A percentile compares a stretch with the other conserved stretches of the same genome.
Evolutionary conservation across 2,329 filamentous ascomycete genomes (phyloP).

Genomic region (Allantophomopsis cytisporea): DNA sequence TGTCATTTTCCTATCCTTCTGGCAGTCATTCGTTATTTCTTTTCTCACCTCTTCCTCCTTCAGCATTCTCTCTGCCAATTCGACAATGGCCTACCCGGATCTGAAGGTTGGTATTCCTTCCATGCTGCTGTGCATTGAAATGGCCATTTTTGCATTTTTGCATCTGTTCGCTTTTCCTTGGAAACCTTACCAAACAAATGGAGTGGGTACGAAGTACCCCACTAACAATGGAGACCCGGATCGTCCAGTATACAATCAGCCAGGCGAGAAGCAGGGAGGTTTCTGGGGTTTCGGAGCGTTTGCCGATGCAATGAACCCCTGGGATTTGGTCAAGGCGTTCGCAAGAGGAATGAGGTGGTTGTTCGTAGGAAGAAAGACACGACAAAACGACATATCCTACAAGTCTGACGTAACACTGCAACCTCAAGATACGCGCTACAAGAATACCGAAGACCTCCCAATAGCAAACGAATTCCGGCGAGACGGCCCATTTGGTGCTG

Average conservation of each 20-base stretch:
- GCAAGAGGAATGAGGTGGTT: constrained; percentile 71
- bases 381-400: constrained; percentile 39
- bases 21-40: constrained; percentile 57
- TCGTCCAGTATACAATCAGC: constrained; percentile 28
- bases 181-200: constrained; percentile 45
- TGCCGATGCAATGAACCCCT: constrained; percentile 61
- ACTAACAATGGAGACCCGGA: constrained; percentile 25
- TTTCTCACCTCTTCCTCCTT: constrained; percentile 38
- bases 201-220: constrained; percentile 31
- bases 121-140: constrained; percentile 69
- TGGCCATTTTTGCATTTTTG: constrained; percentile 66
- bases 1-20: constrained; percentile 84
- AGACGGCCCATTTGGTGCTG: constrained; percentile 10
- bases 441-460: constrained; percentile 6
- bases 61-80: constrained; percentile 46
- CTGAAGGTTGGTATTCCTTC: constrained; percentile 71
- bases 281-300: constrained; percentile 51
- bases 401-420: constrained; percentile 8
- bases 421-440: constrained; percentile 1
- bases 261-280: constrained; percentile 45
- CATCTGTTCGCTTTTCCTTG: constrained; percentile 78
- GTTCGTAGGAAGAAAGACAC: constrained; percentile 54
- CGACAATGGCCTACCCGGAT: constrained; percentile 55
- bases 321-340: constrained; percentile 72
- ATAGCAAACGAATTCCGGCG: constrained; percentile 17